Percentiles rank a stretch among this genome's conserved stretches.
phyloP scores from a whole-genome alignment of 2,329 filamentous ascomycete genomes.

The Cryphonectria radicalis region DNA sequence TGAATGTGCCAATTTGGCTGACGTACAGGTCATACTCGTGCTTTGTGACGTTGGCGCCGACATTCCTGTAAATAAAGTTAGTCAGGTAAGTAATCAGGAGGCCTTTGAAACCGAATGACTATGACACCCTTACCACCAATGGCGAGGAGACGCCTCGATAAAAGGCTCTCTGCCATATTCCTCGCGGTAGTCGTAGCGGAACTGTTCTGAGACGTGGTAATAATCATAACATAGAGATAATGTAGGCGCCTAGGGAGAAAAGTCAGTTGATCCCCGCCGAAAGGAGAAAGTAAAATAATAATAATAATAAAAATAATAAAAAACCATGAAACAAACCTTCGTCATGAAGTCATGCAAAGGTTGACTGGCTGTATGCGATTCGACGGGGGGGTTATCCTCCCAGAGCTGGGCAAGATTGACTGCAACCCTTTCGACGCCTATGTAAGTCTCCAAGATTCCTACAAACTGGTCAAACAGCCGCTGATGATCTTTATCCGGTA shows the following conservation, averaged over 20 bases:
- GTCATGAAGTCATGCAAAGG: constrained; percentile 23
- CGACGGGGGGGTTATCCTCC: constrained; percentile 14
- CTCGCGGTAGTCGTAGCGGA: constrained; percentile 21
- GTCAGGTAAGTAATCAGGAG: no score
- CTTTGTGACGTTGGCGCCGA: constrained; percentile 19
- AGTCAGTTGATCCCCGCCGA: not conserved
- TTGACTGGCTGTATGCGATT: not conserved
- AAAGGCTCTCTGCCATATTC: constrained; percentile 20
- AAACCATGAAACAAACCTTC: not conserved
- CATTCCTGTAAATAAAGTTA: constrained; percentile 7
- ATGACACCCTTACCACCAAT: constrained; percentile 12
- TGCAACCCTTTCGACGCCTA: constrained; percentile 2
- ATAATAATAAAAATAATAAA: not conserved
- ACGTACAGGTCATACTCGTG: constrained; percentile 21
- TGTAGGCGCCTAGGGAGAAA: constrained; percentile 18
- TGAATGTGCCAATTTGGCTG: constrained; percentile 15
- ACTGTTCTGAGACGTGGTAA: constrained; percentile 12
- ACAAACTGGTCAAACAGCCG: constrained; percentile 19
- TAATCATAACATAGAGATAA: constrained; percentile 25
- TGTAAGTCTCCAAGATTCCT: constrained; percentile 17
- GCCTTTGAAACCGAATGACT: not conserved
- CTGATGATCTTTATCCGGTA: constrained; percentile 18
- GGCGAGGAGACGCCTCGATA: constrained; percentile 17
- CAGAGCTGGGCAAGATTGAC: constrained; percentile 19
- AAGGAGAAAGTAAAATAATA: no score